These are phyloP conservation scores for Mucuna pruriens DNA, from an alignment of 306 rosid genomes.

Conservation along the genomic window DNA sequence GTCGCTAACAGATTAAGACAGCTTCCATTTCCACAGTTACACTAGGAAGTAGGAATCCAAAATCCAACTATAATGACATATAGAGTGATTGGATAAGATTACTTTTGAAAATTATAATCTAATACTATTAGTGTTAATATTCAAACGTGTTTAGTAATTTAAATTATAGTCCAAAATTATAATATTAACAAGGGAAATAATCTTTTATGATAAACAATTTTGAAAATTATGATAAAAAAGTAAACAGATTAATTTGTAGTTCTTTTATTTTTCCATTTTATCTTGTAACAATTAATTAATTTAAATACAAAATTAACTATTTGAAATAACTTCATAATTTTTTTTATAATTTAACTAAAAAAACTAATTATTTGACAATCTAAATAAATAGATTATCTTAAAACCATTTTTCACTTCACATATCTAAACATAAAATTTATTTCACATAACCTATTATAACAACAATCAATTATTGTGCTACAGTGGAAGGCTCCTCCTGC, in stretches of 20 bases:
- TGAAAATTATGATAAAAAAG: not conserved
- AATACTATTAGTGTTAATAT: not conserved
- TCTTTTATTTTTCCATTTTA: not conserved
- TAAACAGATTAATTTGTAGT: not conserved
- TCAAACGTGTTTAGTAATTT: not conserved
- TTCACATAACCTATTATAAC: not conserved
- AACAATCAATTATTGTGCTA: not conserved
- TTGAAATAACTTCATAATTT: not conserved
- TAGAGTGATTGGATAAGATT: not conserved
- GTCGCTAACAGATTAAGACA: not conserved
- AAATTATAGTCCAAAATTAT: not conserved
- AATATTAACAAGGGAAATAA: not conserved
- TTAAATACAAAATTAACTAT: not conserved
- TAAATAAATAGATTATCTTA: not conserved
- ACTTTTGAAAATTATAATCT: not conserved
- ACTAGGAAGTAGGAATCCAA: not conserved
- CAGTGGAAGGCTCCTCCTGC: too few species aligned
- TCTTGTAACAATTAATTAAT: not conserved
- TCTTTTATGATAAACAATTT: not conserved
- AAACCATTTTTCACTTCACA: not conserved
- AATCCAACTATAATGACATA: not conserved
- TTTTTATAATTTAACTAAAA: not conserved
- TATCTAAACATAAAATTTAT: not conserved
- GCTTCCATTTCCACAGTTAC: not conserved
- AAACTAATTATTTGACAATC: not conserved